A percentile compares a stretch with the other conserved stretches of the same genome.
Conservation (phyloP, 805 yeast genomes). For the Lipomyces yamanashiensis region DNA sequence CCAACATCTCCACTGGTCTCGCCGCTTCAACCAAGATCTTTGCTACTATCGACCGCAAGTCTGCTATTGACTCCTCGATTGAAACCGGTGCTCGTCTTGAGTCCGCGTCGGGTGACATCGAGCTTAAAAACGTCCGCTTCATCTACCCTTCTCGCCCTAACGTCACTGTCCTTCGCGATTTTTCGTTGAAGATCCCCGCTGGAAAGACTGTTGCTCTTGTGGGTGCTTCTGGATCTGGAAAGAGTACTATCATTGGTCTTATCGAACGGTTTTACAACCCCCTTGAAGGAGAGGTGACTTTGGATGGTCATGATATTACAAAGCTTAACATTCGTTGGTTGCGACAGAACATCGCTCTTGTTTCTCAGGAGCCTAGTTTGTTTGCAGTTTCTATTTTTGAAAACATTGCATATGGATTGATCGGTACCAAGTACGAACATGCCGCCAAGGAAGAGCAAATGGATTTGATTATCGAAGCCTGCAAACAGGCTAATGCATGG, state of each 20-base stretch:
- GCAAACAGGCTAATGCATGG: slow-evolving; percentile 58
- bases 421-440: slow-evolving; percentile 42
- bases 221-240: slow-evolving; percentile 77
- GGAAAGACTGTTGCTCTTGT: slow-evolving; percentile 88
- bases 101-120: slow-evolving; percentile 48
- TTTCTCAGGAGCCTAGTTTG: slow-evolving; percentile 61
- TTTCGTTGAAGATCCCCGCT: slow-evolving; percentile 56
- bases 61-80: slow-evolving; percentile 47
- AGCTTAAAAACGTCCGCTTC: slow-evolving; percentile 39
- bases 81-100: slow-evolving; percentile 37
- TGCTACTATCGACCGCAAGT: slow-evolving; percentile 51
- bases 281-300: slow-evolving; percentile 51
- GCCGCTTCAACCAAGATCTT: slow-evolving; percentile 50
- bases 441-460: slow-evolving; percentile 48
- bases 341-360: slow-evolving; percentile 60
- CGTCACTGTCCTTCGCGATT: slow-evolving; percentile 41
- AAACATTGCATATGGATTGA: slow-evolving; percentile 77
- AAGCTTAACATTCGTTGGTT: slow-evolving; percentile 57
- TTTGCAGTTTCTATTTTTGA: slow-evolving; percentile 83
- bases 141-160: slow-evolving; percentile 45
- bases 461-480: slow-evolving; percentile 50
- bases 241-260: slow-evolving; percentile 53
- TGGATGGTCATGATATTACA: slow-evolving; percentile 56
- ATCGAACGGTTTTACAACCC: slow-evolving; percentile 66
- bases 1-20: slow-evolving; percentile 47